Base-by-base conservation (phyloP, 768 basidiomycete species). In the Arthromyces matolae region DNA sequence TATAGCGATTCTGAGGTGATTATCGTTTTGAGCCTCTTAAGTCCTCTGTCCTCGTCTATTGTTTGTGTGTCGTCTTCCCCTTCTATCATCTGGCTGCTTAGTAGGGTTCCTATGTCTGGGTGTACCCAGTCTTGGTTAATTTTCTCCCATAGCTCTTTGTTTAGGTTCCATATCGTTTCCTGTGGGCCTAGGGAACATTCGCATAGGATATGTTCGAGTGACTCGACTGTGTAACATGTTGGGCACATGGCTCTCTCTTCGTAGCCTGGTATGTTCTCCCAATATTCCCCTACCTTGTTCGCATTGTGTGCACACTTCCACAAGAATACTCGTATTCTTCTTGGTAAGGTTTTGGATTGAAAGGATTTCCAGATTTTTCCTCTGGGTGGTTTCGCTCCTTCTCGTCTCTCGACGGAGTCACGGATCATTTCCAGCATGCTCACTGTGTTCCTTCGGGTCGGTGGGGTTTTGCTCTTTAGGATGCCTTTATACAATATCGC, bases 181-280 rank as follows among this genome's bases (percentile, higher is more conserved):
- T 49, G 64, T 2, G 60, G 58, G 5, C 59, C 49, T 8, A 4
- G 0, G 42, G 45, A 8, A 33, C 67, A 70, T 32, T 61, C 39
- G 0, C 42, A 47, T 0, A 70, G 55, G 14, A 65, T 64, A 37
- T 70, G 66, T 13, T 62, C 61, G 44, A 70, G 55, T 5, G 55
- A 29, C 46, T 69, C 67, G 3, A 8, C 41, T 3, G 24, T 42
- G 0, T 31, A 14, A 48, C 66, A 67, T 3, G 37, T 13, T 0
- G 22, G 5, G 45, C 66, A 67, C 1, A 0, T 12, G 2, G 28
- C 48, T 32, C 50, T 19, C 4, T 51, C n/a, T 35, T 55, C 50
- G 12, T 37, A 53, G 13, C 31, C 52, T 8, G 43, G 46, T 10
- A 63, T 58, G 0, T 50, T 35, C 2, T 41, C 8, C 69, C 67